Conservation (phyloP, 495 filamentous ascomycete genomes). For the Neurospora sp. region DNA sequence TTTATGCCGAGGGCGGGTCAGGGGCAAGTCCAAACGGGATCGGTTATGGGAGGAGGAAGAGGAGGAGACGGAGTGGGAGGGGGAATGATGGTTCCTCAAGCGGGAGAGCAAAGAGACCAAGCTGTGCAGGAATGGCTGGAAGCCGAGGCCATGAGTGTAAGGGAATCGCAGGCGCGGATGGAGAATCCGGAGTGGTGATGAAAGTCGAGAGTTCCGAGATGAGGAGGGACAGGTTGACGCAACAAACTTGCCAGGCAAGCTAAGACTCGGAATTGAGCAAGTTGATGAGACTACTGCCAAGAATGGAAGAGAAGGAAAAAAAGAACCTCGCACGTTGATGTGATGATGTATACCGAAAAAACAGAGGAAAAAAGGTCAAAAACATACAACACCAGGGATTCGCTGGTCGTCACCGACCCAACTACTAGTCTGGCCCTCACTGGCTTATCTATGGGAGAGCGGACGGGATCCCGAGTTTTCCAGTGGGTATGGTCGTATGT, state of each 20-base stretch:
- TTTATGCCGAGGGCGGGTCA: neutral
- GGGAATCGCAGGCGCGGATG: neutral
- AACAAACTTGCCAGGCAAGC: no score
- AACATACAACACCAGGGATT: slow-evolving; percentile 21
- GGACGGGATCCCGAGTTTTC: slow-evolving; percentile 37
- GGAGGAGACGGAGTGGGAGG: neutral
- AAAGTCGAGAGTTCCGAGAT: neutral
- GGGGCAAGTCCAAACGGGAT: neutral
- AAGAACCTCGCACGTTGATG: neutral
- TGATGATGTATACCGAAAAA: neutral
- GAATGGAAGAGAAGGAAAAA: neutral
- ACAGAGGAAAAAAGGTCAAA: neutral
- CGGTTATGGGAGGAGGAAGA: neutral
- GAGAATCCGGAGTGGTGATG: neutral
- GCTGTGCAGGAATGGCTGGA: neutral
- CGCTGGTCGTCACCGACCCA: slow-evolving; percentile 37
- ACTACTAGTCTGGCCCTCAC: slow-evolving; percentile 28
- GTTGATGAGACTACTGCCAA: neutral
- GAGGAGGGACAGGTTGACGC: neutral
- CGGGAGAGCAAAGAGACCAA: neutral
- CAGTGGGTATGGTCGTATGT: slow-evolving; percentile 32
- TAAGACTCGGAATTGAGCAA: neutral
- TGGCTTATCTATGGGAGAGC: slow-evolving; percentile 17
- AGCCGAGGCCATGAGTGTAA: neutral
- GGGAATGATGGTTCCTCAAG: no score